These are phyloP conservation scores for Botrytis hyacinthi DNA, from an alignment of 2,329 filamentous ascomycete species.

Conservation along the genomic window DNA sequence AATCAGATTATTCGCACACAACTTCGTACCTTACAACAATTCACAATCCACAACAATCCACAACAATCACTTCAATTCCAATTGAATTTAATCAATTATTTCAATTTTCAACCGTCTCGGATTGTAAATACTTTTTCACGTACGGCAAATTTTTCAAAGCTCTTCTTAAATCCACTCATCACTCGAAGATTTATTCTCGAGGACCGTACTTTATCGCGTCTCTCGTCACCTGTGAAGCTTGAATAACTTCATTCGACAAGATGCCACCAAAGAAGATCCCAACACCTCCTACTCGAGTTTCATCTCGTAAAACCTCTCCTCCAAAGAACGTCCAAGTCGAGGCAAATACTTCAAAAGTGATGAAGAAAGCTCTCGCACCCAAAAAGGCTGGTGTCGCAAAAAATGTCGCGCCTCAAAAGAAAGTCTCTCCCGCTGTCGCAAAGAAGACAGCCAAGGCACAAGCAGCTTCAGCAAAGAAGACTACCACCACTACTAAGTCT, in stretches of 20 bases:
- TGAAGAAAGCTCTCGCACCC: slow-evolving; percentile 10
- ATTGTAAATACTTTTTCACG: not conserved
- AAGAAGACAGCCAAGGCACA: slow-evolving; percentile 16
- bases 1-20: slow-evolving; percentile 12
- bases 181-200: slow-evolving; percentile 12
- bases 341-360: slow-evolving; percentile 2
- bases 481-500: slow-evolving; percentile 1
- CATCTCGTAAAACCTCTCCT: slow-evolving; percentile 10
- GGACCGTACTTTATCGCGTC: not conserved
- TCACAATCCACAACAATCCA: not conserved
- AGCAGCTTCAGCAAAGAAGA: slow-evolving; percentile 8
- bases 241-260: not conserved
- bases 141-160: not conserved
- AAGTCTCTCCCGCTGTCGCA: slow-evolving; percentile 27
- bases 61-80: not conserved
- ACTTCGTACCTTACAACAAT: slow-evolving; percentile 1
- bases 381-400: slow-evolving; percentile 15
- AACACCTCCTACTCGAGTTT: slow-evolving; percentile 18
- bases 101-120: not conserved
- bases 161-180: not conserved
- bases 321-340: not conserved
- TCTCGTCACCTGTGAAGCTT: slow-evolving; percentile 2
- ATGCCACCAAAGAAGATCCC: slow-evolving; percentile 14
- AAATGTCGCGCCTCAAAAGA: slow-evolving; percentile 28
- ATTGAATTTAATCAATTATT: not conserved